Evolutionary conservation across 805 yeast genomes (phyloP).

Genomic region (Candida ortonii): DNA sequence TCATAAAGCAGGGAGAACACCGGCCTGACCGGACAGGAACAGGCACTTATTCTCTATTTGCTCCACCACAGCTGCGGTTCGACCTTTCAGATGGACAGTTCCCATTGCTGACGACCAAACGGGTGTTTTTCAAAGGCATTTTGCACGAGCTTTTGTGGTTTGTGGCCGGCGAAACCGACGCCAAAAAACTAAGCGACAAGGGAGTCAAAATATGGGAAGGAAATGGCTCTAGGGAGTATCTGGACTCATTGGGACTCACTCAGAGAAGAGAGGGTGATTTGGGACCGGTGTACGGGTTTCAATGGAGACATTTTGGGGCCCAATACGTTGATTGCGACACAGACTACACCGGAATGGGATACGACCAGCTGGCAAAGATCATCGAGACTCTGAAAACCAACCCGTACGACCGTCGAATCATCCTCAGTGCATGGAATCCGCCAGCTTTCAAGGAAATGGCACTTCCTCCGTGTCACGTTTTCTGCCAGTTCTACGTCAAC

Average conservation of each 20-base stretch:
- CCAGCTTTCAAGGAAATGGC: slow-evolving; percentile 95
- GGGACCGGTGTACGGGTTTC: slow-evolving; percentile 98
- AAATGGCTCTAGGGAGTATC: slow-evolving; percentile 88
- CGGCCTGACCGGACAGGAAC: slow-evolving; percentile 98
- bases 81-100: slow-evolving; percentile 66
- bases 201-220: slow-evolving; percentile 99
- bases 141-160: slow-evolving; percentile 93
- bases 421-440: slow-evolving; percentile 98
- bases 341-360: slow-evolving; percentile 84
- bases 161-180: slow-evolving; percentile 85
- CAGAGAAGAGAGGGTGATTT: slow-evolving; percentile 88
- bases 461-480: slow-evolving; percentile 96
- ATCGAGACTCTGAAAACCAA: slow-evolving; percentile 77
- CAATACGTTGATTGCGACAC: slow-evolving; percentile 81
- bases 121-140: slow-evolving; percentile 85
- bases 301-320: slow-evolving; percentile 99
- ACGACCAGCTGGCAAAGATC: slow-evolving; percentile 81
- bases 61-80: slow-evolving; percentile 94
- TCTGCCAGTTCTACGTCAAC: slow-evolving; percentile 90
- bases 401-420: slow-evolving; percentile 93
- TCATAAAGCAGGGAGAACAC: slow-evolving; percentile 80
- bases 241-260: slow-evolving; percentile 77
- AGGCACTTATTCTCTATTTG: slow-evolving; percentile 87
- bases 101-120: slow-evolving; percentile 91
- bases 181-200: slow-evolving; percentile 67